phyloP scores from a whole-genome alignment of 2,329 filamentous ascomycete genomes.

The Sordariomycetes sp. region DNA sequence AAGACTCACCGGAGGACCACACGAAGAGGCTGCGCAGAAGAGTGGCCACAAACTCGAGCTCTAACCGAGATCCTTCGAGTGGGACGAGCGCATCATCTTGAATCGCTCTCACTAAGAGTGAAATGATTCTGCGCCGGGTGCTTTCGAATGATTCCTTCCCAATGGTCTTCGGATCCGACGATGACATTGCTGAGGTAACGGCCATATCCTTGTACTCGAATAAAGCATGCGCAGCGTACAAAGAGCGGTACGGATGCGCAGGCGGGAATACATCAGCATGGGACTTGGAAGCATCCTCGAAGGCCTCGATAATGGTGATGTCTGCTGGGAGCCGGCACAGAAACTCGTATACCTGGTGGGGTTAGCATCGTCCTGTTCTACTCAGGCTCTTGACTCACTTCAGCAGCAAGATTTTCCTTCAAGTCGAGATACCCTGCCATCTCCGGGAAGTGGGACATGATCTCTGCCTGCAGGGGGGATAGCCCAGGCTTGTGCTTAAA shows the following conservation, averaged over 20 bases:
- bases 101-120: too few species aligned
- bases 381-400: conserved; percentile 50
- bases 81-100: too few species aligned
- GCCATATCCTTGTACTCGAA: conserved; percentile 42
- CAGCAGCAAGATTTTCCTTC: conserved; percentile 58
- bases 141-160: too few species aligned
- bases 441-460: conserved; percentile 74
- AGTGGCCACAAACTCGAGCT: too few species aligned
- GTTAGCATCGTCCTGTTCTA: too few species aligned
- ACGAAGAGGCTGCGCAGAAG: too few species aligned
- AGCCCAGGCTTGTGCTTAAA: conserved; percentile 38
- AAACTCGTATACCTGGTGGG: conserved; percentile 55
- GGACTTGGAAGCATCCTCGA: too few species aligned
- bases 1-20: too few species aligned
- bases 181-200: neutral
- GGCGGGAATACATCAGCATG: conserved; percentile 57
- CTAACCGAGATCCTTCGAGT: too few species aligned
- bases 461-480: conserved; percentile 64
- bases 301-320: conserved; percentile 48
- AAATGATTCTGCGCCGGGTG: too few species aligned
- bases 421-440: conserved; percentile 74
- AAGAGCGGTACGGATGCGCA: conserved; percentile 59
- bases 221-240: conserved; percentile 65
- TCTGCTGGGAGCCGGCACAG: conserved; percentile 62
- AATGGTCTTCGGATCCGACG: too few species aligned